A percentile compares a stretch with the other conserved stretches of the same genome.
Conservation (phyloP, 2,329 filamentous ascomycete genomes). For the Aspergillus versicolor region DNA sequence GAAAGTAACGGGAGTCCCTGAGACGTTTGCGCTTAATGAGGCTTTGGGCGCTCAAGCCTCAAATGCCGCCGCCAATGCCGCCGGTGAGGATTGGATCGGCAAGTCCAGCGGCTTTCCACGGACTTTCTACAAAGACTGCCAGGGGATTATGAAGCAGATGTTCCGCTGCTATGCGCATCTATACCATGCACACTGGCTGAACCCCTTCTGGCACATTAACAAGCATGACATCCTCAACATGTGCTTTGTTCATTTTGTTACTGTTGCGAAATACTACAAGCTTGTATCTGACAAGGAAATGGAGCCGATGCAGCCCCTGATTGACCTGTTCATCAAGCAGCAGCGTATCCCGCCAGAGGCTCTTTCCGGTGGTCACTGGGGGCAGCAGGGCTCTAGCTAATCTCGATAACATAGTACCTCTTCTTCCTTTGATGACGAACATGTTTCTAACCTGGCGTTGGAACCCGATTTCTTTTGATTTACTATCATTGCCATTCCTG, state of each 20-base stretch:
- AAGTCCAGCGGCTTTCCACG: constrained; percentile 90
- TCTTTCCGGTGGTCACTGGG: constrained; percentile 43
- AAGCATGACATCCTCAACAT: constrained; percentile 72
- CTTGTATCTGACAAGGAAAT: constrained; percentile 86
- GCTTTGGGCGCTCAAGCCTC: constrained; percentile 50
- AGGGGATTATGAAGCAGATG: constrained; percentile 95
- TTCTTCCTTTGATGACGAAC: constrained; percentile 20
- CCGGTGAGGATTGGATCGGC: constrained; percentile 75
- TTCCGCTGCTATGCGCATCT: constrained; percentile 97
- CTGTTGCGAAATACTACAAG: constrained; percentile 75
- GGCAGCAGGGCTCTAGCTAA: constrained; percentile 36
- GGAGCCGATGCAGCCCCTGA: constrained; percentile 92
- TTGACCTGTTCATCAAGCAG: constrained; percentile 87
- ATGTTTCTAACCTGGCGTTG: constrained; percentile 37
- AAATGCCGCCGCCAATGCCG: constrained; percentile 58
- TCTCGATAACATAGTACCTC: constrained; percentile 14
- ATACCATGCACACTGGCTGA: constrained; percentile 92
- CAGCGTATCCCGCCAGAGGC: constrained; percentile 77
- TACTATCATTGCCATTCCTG: constrained; percentile 18
- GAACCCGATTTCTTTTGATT: constrained; percentile 21
- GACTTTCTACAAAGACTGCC: constrained; percentile 85
- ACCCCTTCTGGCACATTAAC: constrained; percentile 81
- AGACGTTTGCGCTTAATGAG: constrained; percentile 56
- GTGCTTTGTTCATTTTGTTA: constrained; percentile 81
- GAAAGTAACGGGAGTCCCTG: constrained; percentile 61